phyloP scores from a whole-genome alignment of 2,329 filamentous ascomycete species.

The Fulvia fulva region DNA sequence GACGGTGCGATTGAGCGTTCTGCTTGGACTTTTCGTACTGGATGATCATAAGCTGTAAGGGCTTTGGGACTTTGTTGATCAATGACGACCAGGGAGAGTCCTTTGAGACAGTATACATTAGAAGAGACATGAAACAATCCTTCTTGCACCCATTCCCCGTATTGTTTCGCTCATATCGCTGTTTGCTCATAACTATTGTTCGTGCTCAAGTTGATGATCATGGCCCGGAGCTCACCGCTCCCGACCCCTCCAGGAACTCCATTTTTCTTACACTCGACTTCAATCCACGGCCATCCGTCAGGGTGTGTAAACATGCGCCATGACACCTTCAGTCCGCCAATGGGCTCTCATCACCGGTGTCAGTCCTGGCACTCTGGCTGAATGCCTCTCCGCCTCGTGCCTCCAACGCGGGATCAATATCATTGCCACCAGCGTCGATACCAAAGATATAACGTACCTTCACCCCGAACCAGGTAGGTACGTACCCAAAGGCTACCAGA shows the following conservation, averaged over 20 bases:
- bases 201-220: background rate
- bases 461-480: slow-evolving; percentile 5
- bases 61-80: background rate
- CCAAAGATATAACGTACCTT: slow-evolving; percentile 24
- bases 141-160: background rate
- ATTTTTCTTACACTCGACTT: no score
- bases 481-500: no score
- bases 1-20: background rate
- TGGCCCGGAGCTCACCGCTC: background rate
- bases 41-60: background rate
- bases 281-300: no score
- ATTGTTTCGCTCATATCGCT: background rate
- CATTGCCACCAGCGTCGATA: slow-evolving; percentile 39
- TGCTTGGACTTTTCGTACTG: background rate
- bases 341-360: slow-evolving; percentile 51
- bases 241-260: background rate
- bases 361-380: slow-evolving; percentile 44
- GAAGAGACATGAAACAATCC: background rate
- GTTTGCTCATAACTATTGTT: background rate
- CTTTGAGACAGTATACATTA: background rate
- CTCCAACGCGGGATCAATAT: slow-evolving; percentile 44
- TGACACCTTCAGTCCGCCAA: slow-evolving; percentile 26
- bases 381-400: slow-evolving; percentile 44
- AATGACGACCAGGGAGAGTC: background rate
- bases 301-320: background rate